Evolutionary conservation across 2,329 filamentous ascomycete genomes (phyloP), one percentile per base, ranked within the genome.

Genomic region (Fusarium pseudograminearum): DNA sequence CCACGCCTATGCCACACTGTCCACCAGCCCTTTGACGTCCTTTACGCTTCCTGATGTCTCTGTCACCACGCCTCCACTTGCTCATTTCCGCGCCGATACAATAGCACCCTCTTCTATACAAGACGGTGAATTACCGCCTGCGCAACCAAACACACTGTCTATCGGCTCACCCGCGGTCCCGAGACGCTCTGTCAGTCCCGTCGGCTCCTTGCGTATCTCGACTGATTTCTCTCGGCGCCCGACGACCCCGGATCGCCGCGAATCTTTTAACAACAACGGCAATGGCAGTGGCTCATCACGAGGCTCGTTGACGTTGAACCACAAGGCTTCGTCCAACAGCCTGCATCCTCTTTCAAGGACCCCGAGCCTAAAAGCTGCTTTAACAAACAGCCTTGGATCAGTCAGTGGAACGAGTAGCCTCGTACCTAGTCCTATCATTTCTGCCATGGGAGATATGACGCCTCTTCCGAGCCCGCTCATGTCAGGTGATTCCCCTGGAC

Each of bases 391-490:
- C 64, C 80, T 88, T 34, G 83, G 85, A 42, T 78, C 82, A 30
- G 76, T 79, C 18, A 89, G 87, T 38, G 83, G 89, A 3, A 85
- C 90, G 15, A 91, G 87, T 73, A 93, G 91, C 5, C 82, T 86
- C 31, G 84, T 91, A n/a, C 87, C 91, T 9, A 94, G 91, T 58
- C 92, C 92, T 5, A 87, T 92, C 69, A 87, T 94, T 57, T 86
- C 89, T 62, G 91, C 91, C 46, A 91, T 94, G 88, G 89, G 90
- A 65, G 91, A 93, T 77, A 82, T 96, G 67, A 95, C 93, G 5
- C 92, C 92, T 57, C 81, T 96, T 34, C 92, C 92, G 4, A 95
- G 92, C 24, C 92, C 92, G 6, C 84, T 94, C 46, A 84, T 91
- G 73, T 84, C 84, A 7, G 83, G 83, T 67, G 89, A 90, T 73